Evolutionary conservation across 352 stramenopile species (phyloP), one percentile per base, ranked within the genome.

Genomic region (Globisporangium canariense): DNA sequence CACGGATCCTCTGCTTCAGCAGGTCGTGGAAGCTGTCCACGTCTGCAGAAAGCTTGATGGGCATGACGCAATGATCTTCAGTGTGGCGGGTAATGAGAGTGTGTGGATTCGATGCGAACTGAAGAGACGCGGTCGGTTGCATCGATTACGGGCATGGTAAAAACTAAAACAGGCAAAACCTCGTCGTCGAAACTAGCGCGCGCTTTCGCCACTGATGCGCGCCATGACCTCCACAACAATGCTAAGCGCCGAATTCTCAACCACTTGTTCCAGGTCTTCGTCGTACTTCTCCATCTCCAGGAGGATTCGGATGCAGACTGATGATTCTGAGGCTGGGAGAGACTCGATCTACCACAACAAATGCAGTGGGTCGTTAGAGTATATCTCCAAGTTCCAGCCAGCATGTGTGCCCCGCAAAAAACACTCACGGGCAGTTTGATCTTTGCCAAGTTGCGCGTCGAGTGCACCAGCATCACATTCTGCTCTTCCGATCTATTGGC

Each of bases 201-300:
- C 43, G 18, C 16, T 20, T 4, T 49, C 0, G 1, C 16, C 16
- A 49, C 16, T 20, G 16, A 78, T 55, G 2, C 74, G 70, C 16
- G 68, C 77, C 10, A 69, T 71, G 40, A 93, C 74, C 47, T 88
- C 84, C 8, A 91, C 69, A 0, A 70, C 50, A 30, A 89, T 66
- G 47, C 69, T 85, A 5, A 86, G 59, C 18, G 78, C 54, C 18
- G 75, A 82, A 28, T 87, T 83, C 47, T 89, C 79, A 20, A 89
- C 75, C 45, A 77, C 70, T 58, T 89, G 68, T 54, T 83, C 74
- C 11, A 77, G 61, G 14, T 83, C 74, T 65, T 89, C 79, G 63
- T 93, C 81, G 55, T 80, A 79, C 34, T 81, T 88, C 52, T 86
- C 70, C 46, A 76, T 89, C 30, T 93, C 82, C 41, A 93, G 69